Evolutionary conservation across 1,284 basidiomycete genomes (phyloP), one percentile per base, ranked within the genome.

Genomic region (Microbotryomycetes sp.): DNA sequence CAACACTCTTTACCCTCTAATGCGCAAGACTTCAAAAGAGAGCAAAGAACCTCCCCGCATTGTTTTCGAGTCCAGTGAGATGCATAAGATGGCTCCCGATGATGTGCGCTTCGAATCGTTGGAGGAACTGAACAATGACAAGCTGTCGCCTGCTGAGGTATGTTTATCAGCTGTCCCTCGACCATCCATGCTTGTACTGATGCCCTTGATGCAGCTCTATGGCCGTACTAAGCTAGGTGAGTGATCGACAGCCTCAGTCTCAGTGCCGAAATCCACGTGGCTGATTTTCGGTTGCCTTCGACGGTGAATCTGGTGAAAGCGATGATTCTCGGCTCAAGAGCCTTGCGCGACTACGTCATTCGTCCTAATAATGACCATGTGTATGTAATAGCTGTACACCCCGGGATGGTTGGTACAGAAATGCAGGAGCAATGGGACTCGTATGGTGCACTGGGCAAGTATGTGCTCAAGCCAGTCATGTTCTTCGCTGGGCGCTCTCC

Each of bases 1-100:
- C 71, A 80, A 80, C 71, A 77, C 72, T 30, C 73, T 80, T 58
- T 77, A 80, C 60, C 79, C 79, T 2, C 74, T 80, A 56, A 68
- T 80, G 49, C 75, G 76, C 59, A 76, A 77, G 68, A 79, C 77
- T 9, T 73, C 76, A 28, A 71, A 67, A 50, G 51, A n/a, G 9
- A 53, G 19, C 26, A 50, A 62, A 51, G 58, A 71, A 12, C 52
- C 72, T 1, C 77, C 78, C 0, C 77, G 79, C 26, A 78, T 80
- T 71, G 74, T 81, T 52, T 76, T 74, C 60, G 72, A 80, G 54
- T 76, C 78, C 25, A 78, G 77, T 49, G 76, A 77, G 65, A 75
- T 80, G 60, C 79, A 80, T 68, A 69, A 72, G 31, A 67, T 74
- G 60, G 76, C 78, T 1, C 76, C 77, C 1, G 69, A 73, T 2